phyloP scores from a whole-genome alignment of 225 moss, liverwort and hornwort genomes.

The Sphagnum tenellum region DNA sequence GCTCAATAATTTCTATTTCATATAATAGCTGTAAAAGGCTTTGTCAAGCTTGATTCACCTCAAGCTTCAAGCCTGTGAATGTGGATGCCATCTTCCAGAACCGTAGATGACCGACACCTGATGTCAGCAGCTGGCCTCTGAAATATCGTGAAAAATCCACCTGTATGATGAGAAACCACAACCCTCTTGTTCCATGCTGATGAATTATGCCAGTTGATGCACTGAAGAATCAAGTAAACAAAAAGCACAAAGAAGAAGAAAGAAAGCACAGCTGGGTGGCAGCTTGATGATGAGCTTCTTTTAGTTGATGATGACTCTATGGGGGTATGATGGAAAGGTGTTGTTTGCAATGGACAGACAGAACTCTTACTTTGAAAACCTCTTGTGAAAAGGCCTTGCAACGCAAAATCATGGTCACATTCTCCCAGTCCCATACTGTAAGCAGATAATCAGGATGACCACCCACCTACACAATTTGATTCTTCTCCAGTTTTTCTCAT shows the following conservation, averaged over 20 bases:
- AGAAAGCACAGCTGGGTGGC: no score
- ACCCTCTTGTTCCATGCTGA: no score
- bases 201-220: no score
- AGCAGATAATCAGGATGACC: slow-evolving; percentile 93
- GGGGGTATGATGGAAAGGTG: no score
- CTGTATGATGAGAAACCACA: slow-evolving; percentile 11
- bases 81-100: slow-evolving; percentile 99
- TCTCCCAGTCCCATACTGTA: slow-evolving; percentile 96
- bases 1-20: no score
- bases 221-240: no score
- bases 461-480: slow-evolving; percentile 61
- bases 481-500: slow-evolving; percentile 9
- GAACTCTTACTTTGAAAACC: slow-evolving; percentile 65
- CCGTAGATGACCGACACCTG: slow-evolving; percentile 90
- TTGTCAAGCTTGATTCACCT: slow-evolving; percentile 29
- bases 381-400: slow-evolving; percentile 98
- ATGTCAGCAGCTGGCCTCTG: slow-evolving; percentile 73
- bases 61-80: slow-evolving; percentile 91
- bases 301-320: no score
- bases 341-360: neutral
- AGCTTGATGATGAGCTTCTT: no score
- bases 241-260: no score
- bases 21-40: no score
- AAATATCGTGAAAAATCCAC: slow-evolving; percentile 82
- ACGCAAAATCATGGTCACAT: slow-evolving; percentile 76